These are phyloP conservation scores for Panellus pusillus DNA, from an alignment of 768 basidiomycete genomes.

Conservation along the genomic window DNA sequence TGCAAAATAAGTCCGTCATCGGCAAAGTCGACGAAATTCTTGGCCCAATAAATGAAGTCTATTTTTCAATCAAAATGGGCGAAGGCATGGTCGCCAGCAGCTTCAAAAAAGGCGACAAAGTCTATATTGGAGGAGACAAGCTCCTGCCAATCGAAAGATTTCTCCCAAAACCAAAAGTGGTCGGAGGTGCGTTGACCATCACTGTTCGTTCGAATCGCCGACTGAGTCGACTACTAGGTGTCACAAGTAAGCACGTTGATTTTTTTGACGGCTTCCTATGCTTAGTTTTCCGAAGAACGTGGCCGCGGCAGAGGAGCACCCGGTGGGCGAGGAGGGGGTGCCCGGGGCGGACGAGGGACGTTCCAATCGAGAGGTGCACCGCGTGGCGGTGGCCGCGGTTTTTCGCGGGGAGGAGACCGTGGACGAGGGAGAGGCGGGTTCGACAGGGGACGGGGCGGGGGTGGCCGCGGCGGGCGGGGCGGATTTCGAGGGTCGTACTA, in stretches of 20 bases:
- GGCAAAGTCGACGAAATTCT: slow-evolving; percentile 99
- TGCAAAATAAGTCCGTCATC: slow-evolving; percentile 93
- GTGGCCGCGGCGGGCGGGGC: slow-evolving; percentile 39
- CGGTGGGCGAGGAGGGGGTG: slow-evolving; percentile 38
- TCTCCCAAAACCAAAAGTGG: slow-evolving; percentile 90
- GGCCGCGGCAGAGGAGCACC: slow-evolving; percentile 40
- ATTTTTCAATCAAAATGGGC: slow-evolving; percentile 96
- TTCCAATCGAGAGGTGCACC: slow-evolving; percentile 27
- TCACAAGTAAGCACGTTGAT: slow-evolving; percentile 44
- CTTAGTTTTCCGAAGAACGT: slow-evolving; percentile 31
- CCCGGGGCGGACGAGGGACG: slow-evolving; percentile 23
- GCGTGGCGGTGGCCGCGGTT: slow-evolving; percentile 21
- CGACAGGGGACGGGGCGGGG: slow-evolving; percentile 39
- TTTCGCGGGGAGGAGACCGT: slow-evolving; percentile 32
- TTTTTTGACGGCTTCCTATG: slow-evolving; percentile 4
- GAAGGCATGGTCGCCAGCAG: slow-evolving; percentile 93
- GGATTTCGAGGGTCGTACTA: slow-evolving; percentile 51
- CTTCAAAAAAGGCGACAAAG: slow-evolving; percentile 97
- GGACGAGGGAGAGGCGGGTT: slow-evolving; percentile 48
- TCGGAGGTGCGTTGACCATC: slow-evolving; percentile 49
- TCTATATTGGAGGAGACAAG: slow-evolving; percentile 97
- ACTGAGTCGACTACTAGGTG: slow-evolving; percentile 33
- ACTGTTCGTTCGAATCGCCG: slow-evolving; percentile 1
- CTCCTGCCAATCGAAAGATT: slow-evolving; percentile 95
- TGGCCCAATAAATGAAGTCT: slow-evolving; percentile 99